Evolutionary conservation across 495 filamentous ascomycete genomes (phyloP).

Genomic region (Hypoxylon crocopeplum): DNA sequence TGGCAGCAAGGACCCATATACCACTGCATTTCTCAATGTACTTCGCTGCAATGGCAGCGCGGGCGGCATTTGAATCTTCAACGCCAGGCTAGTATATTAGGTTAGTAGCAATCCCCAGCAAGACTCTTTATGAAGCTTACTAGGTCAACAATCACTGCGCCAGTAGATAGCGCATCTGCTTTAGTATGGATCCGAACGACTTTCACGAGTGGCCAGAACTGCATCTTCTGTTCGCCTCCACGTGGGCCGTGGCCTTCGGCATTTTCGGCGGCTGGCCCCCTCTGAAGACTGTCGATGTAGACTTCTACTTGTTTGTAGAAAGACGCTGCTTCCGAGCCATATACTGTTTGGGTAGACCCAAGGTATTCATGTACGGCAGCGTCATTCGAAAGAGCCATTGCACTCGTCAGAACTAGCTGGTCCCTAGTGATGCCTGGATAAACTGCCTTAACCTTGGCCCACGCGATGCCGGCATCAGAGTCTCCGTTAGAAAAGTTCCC

Average conservation of each 20-base stretch:
- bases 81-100: constrained; percentile 54
- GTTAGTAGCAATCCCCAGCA: not conserved
- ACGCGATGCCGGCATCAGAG: constrained; percentile 59
- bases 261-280: not conserved
- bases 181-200: constrained; percentile 63
- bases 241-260: constrained; percentile 36
- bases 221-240: constrained; percentile 46
- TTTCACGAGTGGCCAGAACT: constrained; percentile 66
- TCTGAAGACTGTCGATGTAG: constrained; percentile 11
- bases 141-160: constrained; percentile 66
- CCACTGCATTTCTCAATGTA: constrained; percentile 62
- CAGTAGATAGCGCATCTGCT: constrained; percentile 57
- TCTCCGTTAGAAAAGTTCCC: constrained; percentile 46
- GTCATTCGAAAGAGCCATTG: constrained; percentile 43
- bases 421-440: constrained; percentile 61
- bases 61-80: constrained; percentile 65
- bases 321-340: constrained; percentile 29
- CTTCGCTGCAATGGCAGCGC: constrained; percentile 58
- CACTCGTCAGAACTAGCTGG: constrained; percentile 43
- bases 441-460: constrained; percentile 66
- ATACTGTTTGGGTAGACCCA: constrained; percentile 50
- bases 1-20: constrained; percentile 63
- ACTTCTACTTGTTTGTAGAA: constrained; percentile 14
- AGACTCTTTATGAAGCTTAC: constrained; percentile 1
- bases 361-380: constrained; percentile 49